phyloP scores from a whole-genome alignment of 495 filamentous ascomycete species.

The Hypoxylon crocopeplum region DNA sequence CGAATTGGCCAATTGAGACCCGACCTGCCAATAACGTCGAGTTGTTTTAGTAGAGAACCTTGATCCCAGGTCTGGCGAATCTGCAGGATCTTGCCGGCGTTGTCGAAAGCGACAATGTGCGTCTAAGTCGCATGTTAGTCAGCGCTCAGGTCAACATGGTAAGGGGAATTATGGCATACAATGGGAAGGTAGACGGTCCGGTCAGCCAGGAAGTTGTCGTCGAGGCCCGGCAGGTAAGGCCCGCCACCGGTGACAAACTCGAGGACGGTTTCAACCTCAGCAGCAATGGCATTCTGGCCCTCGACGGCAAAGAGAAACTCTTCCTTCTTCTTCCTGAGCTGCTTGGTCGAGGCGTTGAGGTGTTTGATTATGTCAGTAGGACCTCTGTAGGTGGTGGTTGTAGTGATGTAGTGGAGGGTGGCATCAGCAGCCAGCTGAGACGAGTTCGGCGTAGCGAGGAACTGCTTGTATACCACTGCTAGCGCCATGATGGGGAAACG shows the following conservation, averaged over 20 bases:
- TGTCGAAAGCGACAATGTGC: slow-evolving; percentile 88
- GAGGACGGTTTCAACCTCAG: slow-evolving; percentile 82
- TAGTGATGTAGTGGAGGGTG: slow-evolving; percentile 89
- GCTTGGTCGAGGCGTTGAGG: slow-evolving; percentile 65
- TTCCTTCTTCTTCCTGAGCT: slow-evolving; percentile 81
- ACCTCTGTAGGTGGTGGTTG: slow-evolving; percentile 75
- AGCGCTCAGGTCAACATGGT: slow-evolving; percentile 24
- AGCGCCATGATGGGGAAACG: slow-evolving; percentile 62
- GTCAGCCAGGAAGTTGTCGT: slow-evolving; percentile 94
- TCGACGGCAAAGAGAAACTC: slow-evolving; percentile 75
- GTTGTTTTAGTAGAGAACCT: slow-evolving; percentile 86
- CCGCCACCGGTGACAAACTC: slow-evolving; percentile 84
- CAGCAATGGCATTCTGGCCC: slow-evolving; percentile 67
- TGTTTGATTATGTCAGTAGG: slow-evolving; percentile 79
- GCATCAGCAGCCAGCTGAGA: slow-evolving; percentile 71
- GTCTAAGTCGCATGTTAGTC: slow-evolving; percentile 61
- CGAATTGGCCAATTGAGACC: slow-evolving; percentile 93
- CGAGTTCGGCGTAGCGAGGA: slow-evolving; percentile 72
- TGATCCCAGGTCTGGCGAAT: slow-evolving; percentile 96
- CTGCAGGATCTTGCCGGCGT: slow-evolving; percentile 75
- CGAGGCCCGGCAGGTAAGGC: slow-evolving; percentile 84
- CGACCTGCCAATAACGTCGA: slow-evolving; percentile 89
- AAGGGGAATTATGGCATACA: slow-evolving; percentile 59
- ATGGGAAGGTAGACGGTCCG: slow-evolving; percentile 80
- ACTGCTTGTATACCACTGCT: slow-evolving; percentile 75